phyloP scores from a whole-genome alignment of 116 monocot species.

The Thalassia testudinum region DNA sequence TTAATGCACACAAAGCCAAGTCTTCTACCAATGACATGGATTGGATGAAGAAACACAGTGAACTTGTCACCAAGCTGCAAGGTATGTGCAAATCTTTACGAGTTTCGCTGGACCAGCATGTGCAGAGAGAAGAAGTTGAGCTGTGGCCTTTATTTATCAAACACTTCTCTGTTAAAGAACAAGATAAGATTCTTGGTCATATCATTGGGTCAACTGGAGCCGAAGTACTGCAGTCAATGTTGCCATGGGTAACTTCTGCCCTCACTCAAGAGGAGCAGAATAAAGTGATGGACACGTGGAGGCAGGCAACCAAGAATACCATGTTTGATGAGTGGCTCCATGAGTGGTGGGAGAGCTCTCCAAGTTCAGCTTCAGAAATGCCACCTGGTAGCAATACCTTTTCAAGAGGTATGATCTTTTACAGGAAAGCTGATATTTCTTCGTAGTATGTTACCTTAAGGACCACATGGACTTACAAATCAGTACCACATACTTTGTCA shows the following conservation, averaged over 20 bases:
- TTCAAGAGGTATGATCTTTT: slow-evolving; percentile 25
- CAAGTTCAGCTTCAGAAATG: slow-evolving; percentile 22
- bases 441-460: too few species aligned
- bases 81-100: slow-evolving; percentile 97
- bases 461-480: too few species aligned
- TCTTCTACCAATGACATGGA: slow-evolving; percentile 8
- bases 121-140: slow-evolving; percentile 88
- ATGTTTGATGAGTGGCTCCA: slow-evolving; percentile 99
- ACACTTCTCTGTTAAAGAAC: slow-evolving; percentile 89
- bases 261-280: slow-evolving; percentile 92
- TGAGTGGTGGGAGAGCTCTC: slow-evolving; percentile 80
- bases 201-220: slow-evolving; percentile 97
- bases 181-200: slow-evolving; percentile 88
- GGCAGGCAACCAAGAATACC: slow-evolving; percentile 82
- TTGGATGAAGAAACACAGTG: slow-evolving; percentile 41
- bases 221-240: slow-evolving; percentile 93
- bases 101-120: slow-evolving; percentile 77
- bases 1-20: neutral
- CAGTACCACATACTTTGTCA: too few species aligned
- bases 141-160: slow-evolving; percentile 92
- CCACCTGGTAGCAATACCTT: slow-evolving; percentile 11
- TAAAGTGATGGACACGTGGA: slow-evolving; percentile 97
- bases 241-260: slow-evolving; percentile 92
- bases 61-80: slow-evolving; percentile 81
- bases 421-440: too few species aligned